Evolutionary conservation across 768 basidiomycete species (phyloP), one percentile per base, ranked within the genome.

Genomic region (Phylloporus rhodoxanthus): DNA sequence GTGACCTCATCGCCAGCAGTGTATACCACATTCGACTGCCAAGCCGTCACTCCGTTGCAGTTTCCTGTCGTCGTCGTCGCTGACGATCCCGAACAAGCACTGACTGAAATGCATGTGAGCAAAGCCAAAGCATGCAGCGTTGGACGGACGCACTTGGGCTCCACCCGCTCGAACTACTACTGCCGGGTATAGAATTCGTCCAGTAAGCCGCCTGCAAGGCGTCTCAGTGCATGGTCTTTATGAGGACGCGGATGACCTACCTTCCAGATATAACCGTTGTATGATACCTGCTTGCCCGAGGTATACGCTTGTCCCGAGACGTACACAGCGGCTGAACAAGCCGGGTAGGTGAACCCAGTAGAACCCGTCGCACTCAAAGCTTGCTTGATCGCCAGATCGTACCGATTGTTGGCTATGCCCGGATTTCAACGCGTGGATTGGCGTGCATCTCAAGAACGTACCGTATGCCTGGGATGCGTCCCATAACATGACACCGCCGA

Each of bases 301-400:
- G 72, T 57, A 62, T 86, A 84, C 48, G 60, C 69, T 8, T 62
- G 71, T 15, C 79, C 78, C 8, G 76, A 60, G 43, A 70, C 68
- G 57, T 67, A 85, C 0, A 79, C 73, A 15, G 79, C 70, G 9
- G 82, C 79, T 34, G 76, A 72, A 60, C 82, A 86, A 44, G 76
- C 55, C 14, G 82, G 81, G 65, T 73, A 85, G 3, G 77, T 78
- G 64, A 85, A 86, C 8, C 83, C 82, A 15, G 79, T 80, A n/a
- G 82, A 81, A 41, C 84, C 82, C 30, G 82, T 79, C 13, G 78
- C 76, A 13, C 67, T 64, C 32, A 85, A 70, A 23, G 78, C 73
- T 50, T 76, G 74, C 67, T 87, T 85, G 52, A 84, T 77, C 6
- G 74, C 78, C 14, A 74, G 61, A 57, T 84, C 81, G 55, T 75